Conservation (phyloP, 2,329 filamentous ascomycete species). For the Hirsutella rhossiliensis region DNA sequence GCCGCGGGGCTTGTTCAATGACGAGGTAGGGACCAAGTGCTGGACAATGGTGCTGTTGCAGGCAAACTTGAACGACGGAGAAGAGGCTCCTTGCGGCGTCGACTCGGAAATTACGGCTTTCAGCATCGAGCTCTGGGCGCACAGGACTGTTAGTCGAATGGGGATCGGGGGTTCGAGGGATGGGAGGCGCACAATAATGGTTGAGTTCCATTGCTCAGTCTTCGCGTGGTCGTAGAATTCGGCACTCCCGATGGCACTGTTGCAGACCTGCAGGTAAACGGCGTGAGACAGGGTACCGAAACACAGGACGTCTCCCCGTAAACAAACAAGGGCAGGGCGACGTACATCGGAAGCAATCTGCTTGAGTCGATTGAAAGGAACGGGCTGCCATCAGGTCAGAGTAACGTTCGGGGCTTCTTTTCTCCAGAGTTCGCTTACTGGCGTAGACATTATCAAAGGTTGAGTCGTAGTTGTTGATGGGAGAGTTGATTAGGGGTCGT, state of each 20-base stretch:
- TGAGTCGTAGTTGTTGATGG: background rate
- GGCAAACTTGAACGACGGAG: slow-evolving; percentile 77
- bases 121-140: slow-evolving; percentile 57
- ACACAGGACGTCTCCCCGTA: background rate
- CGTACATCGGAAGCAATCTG: slow-evolving; percentile 77
- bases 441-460: slow-evolving; percentile 22
- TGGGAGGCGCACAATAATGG: slow-evolving; percentile 65
- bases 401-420: slow-evolving; percentile 1
- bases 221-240: slow-evolving; percentile 79
- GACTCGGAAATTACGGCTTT: slow-evolving; percentile 67
- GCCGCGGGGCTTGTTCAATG: slow-evolving; percentile 46
- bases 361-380: slow-evolving; percentile 64
- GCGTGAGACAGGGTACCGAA: background rate
- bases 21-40: slow-evolving; percentile 62
- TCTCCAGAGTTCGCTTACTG: slow-evolving; percentile 14
- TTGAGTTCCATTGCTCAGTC: slow-evolving; percentile 80
- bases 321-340: slow-evolving; percentile 9
- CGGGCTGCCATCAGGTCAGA: slow-evolving; percentile 41
- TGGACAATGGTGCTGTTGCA: slow-evolving; percentile 98
- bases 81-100: slow-evolving; percentile 40
- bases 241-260: slow-evolving; percentile 58
- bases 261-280: slow-evolving; percentile 58
- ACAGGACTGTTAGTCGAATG: slow-evolving; percentile 5
- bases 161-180: background rate
- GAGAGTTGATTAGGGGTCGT: background rate